Evolutionary conservation across 495 filamentous ascomycete genomes (phyloP), one percentile per base, ranked within the genome.

Genomic region (Penicillium longicatenatum): DNA sequence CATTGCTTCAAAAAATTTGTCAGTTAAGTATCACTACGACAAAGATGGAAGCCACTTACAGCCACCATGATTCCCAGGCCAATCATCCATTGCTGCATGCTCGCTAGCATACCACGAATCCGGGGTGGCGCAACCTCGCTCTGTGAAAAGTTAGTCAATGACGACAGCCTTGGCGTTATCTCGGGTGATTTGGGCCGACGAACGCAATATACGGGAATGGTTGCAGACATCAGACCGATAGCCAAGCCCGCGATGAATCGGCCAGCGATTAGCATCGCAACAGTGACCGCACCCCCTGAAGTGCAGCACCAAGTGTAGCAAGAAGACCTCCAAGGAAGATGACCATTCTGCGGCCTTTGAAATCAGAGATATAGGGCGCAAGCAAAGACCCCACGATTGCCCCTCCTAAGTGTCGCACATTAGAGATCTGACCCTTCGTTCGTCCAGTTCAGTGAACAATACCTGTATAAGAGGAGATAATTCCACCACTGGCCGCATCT

Each of bases 221-320:
- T 75, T 0, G 79, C 75, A 0, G 80, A 80, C 62, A 82, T 78
- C 16, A 77, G 73, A 2, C 81, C 81, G 30, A 82, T 74, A 3
- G 80, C 79, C 19, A 74, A 60, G 1, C 80, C 80, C 7, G 81
- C 75, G 50, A 82, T 69, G 22, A 79, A 73, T 42, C 81, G 76
- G n/a, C 80, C 79, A 44, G 74, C 74, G 54, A 83, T 80, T 5
- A 84, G 61, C 80, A 84, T 84, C 46, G 75, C 73, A 52, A 82
- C 70, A 42, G 73, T 78, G 6, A 73, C 65, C 0, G 80, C 76
- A 10, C 79, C 79, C 30, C 73, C 76, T 82, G 81, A 30, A 84
- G 66, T 0, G 77, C 79, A 21, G 74, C 75, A 2, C 80, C 81
- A 4, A 83, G 52, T 6, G 65, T 70, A 14, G 76, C 78, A 47